Conservation (phyloP, 768 basidiomycete genomes). For the Naematelia aurantialba region DNA sequence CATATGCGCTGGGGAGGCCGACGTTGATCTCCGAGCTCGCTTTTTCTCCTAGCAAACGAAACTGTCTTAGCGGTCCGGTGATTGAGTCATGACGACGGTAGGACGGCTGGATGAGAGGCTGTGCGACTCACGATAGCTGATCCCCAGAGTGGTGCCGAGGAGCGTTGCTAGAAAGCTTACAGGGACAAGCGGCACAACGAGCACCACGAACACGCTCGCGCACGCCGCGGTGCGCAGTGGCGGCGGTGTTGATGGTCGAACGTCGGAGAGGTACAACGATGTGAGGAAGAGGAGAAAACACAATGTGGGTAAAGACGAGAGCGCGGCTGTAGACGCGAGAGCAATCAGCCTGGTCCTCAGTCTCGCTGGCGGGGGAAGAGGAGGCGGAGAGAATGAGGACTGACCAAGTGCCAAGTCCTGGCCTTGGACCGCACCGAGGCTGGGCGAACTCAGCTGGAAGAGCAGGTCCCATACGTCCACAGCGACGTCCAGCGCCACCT, state of each 20-base stretch:
- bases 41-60: background rate
- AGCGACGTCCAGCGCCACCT: slow-evolving; percentile 12
- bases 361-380: background rate
- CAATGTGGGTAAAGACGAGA: slow-evolving; percentile 2
- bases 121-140: slow-evolving; percentile 16
- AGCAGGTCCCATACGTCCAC: slow-evolving; percentile 12
- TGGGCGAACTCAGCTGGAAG: background rate
- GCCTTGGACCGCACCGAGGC: background rate
- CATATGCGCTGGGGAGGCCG: background rate
- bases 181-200: slow-evolving; percentile 23
- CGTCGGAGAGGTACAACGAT: background rate
- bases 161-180: slow-evolving; percentile 13
- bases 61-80: background rate
- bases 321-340: background rate
- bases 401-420: slow-evolving; percentile 22
- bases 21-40: background rate
- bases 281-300: slow-evolving; percentile 2
- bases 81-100: background rate
- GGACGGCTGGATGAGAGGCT: background rate
- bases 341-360: background rate
- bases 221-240: background rate
- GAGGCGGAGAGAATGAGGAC: background rate
- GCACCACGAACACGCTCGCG: slow-evolving; percentile 3
- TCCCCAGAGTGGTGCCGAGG: slow-evolving; percentile 18
- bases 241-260: slow-evolving; percentile 5